Percentiles rank a stretch among this genome's conserved stretches.
These are phyloP conservation scores for Xylaria scruposa DNA, from an alignment of 495 filamentous ascomycete species.

Conservation along the genomic window DNA sequence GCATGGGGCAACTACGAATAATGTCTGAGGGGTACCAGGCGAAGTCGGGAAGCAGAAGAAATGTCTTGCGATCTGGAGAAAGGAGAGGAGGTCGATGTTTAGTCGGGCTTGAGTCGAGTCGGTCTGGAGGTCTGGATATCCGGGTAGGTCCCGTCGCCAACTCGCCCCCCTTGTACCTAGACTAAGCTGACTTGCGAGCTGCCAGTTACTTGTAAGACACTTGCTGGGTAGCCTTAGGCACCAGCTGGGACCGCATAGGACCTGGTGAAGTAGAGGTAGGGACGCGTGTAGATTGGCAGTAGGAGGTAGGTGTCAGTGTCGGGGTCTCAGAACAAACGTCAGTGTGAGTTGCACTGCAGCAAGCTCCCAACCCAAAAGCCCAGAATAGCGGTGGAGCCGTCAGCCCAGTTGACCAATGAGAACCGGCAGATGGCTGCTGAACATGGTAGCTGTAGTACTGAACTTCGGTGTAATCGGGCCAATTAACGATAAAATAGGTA, in stretches of 20 bases:
- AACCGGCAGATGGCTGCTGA: not conserved
- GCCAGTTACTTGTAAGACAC: not conserved
- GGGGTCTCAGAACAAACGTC: slow-evolving; percentile 13
- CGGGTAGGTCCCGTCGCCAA: slow-evolving; percentile 8
- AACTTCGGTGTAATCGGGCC: slow-evolving; percentile 12
- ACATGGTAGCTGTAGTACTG: not conserved
- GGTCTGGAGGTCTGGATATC: slow-evolving; percentile 13
- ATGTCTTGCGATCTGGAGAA: not conserved
- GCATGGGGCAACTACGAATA: slow-evolving; percentile 10
- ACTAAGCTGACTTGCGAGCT: not conserved
- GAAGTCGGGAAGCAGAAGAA: no score
- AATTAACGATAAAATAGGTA: not conserved
- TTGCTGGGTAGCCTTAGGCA: not conserved
- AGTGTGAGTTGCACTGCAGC: slow-evolving; percentile 18
- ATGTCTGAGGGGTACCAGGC: not conserved
- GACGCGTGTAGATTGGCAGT: not conserved
- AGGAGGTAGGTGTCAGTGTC: not conserved
- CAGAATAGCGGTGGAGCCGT: not conserved
- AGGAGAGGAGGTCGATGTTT: not conserved
- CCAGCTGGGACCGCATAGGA: not conserved
- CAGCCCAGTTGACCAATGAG: not conserved
- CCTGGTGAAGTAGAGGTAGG: not conserved
- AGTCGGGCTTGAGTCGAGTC: slow-evolving; percentile 15
- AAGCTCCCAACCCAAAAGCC: not conserved
- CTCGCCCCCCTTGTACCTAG: not conserved